These are phyloP conservation scores for Sclerotinia glacialis DNA, from an alignment of 2,329 filamentous ascomycete species.

Conservation along the genomic window DNA sequence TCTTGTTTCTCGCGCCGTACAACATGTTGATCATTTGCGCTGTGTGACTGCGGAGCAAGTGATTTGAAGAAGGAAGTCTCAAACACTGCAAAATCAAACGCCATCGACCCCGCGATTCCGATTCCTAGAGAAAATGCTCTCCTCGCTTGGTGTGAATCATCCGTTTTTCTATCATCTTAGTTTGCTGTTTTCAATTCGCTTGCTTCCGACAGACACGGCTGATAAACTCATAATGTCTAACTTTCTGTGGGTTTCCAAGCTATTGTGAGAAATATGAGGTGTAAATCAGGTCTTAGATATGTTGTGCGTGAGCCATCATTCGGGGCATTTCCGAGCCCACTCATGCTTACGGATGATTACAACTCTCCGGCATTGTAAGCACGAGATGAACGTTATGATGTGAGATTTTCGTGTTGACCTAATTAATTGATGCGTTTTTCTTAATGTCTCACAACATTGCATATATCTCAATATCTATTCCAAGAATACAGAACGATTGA, in stretches of 20 bases:
- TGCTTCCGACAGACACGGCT: constrained; percentile 3
- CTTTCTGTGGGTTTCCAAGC: background rate
- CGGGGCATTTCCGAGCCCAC: constrained; percentile 5
- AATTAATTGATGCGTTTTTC: background rate
- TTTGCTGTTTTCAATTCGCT: background rate
- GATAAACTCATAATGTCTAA: background rate
- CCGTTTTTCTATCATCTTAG: background rate
- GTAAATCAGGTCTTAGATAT: constrained; percentile 6
- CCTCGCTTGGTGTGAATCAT: background rate
- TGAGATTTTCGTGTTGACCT: background rate
- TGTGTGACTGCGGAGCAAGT: constrained; percentile 5
- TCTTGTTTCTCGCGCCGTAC: constrained; percentile 2
- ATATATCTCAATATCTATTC: background rate
- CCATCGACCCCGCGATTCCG: constrained; percentile 12
- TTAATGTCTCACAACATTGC: background rate
- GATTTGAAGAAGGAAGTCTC: background rate
- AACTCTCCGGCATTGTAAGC: background rate
- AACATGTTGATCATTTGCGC: constrained; percentile 5
- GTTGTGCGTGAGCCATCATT: constrained; percentile 12
- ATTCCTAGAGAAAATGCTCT: constrained; percentile 2
- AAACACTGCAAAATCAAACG: background rate
- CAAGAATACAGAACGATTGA: background rate
- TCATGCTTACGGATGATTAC: background rate
- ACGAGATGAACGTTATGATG: constrained; percentile 1
- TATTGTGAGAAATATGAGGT: background rate